Evolutionary conservation across 257 asterid species (phyloP).

Genomic region (Paraleonurus japonicus): DNA sequence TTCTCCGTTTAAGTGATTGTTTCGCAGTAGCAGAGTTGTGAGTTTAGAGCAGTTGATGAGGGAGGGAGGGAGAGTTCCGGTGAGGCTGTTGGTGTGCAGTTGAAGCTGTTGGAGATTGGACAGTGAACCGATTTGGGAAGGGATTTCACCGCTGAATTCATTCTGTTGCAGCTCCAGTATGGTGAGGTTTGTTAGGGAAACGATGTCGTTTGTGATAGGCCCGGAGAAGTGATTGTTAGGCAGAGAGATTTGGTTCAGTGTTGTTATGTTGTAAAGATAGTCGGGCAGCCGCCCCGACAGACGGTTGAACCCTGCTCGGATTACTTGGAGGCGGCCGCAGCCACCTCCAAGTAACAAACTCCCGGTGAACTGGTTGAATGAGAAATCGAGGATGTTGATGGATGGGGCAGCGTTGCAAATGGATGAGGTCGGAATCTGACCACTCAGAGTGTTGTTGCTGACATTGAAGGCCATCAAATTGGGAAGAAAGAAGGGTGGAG

Average conservation of each 20-base stretch:
- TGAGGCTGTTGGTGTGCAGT: slow-evolving; percentile 48
- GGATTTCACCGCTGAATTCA: slow-evolving; percentile 38
- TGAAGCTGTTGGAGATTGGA: slow-evolving; percentile 42
- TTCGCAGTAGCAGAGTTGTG: slow-evolving; percentile 46
- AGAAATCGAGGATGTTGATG: slow-evolving; percentile 37
- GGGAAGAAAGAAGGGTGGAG: slow-evolving; percentile 16
- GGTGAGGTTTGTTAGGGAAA: slow-evolving; percentile 27
- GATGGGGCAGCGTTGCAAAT: slow-evolving; percentile 31
- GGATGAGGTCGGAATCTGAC: slow-evolving; percentile 33
- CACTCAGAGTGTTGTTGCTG: slow-evolving; percentile 43
- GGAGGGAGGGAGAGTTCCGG: slow-evolving; percentile 46
- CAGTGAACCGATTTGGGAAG: slow-evolving; percentile 36
- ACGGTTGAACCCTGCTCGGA: slow-evolving; percentile 44
- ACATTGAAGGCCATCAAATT: slow-evolving; percentile 34
- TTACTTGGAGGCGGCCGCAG: slow-evolving; percentile 28
- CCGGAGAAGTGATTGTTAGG: slow-evolving; percentile 44
- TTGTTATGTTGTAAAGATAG: slow-evolving; percentile 27
- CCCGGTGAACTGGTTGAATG: slow-evolving; percentile 40
- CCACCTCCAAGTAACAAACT: not conserved
- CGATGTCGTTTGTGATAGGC: slow-evolving; percentile 28
- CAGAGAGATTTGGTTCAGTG: slow-evolving; percentile 37
- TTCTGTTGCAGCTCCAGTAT: slow-evolving; percentile 47
- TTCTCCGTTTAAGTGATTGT: slow-evolving; percentile 45
- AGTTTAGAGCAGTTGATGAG: slow-evolving; percentile 42
- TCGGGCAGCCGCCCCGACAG: slow-evolving; percentile 40